Evolutionary conservation across 805 yeast species (phyloP).

Genomic region (Metschnikowia gelsemii): DNA sequence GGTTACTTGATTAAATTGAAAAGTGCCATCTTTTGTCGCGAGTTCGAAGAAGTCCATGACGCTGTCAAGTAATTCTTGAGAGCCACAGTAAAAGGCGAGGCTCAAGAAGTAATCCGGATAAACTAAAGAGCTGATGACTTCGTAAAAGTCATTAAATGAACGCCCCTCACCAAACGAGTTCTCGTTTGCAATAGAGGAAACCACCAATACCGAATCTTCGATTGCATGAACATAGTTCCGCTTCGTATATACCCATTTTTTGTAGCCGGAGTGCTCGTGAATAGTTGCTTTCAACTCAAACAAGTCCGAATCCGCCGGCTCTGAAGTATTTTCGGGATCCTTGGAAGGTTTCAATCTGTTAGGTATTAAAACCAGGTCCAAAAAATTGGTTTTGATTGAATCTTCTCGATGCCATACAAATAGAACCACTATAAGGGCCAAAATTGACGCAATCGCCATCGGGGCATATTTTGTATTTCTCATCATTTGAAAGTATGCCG

Average conservation of each 20-base stretch:
- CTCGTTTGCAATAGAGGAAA: constrained; percentile 28
- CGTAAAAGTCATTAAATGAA: constrained; percentile 32
- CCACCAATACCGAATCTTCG: constrained; percentile 16
- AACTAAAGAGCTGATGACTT: constrained; percentile 28
- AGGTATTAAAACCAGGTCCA: no score
- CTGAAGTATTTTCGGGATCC: neutral
- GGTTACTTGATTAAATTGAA: constrained; percentile 15
- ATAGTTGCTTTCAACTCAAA: neutral
- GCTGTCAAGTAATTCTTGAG: constrained; percentile 25
- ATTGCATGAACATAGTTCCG: neutral
- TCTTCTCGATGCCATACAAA: constrained; percentile 5
- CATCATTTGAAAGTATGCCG: no score
- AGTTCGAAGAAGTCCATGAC: constrained; percentile 23
- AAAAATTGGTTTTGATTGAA: no score
- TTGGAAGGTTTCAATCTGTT: no score
- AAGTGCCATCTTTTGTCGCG: neutral
- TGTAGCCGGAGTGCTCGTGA: constrained; percentile 5
- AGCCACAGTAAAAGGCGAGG: constrained; percentile 35
- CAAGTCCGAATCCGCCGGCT: no score
- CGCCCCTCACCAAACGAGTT: constrained; percentile 39
- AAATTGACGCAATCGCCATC: neutral
- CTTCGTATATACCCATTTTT: constrained; percentile 4
- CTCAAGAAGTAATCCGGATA: constrained; percentile 22
- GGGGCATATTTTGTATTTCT: constrained; percentile 3
- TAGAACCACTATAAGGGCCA: constrained; percentile 1